Base-by-base conservation (phyloP, 257 asterid species). In the Penstemon eatonii region DNA sequence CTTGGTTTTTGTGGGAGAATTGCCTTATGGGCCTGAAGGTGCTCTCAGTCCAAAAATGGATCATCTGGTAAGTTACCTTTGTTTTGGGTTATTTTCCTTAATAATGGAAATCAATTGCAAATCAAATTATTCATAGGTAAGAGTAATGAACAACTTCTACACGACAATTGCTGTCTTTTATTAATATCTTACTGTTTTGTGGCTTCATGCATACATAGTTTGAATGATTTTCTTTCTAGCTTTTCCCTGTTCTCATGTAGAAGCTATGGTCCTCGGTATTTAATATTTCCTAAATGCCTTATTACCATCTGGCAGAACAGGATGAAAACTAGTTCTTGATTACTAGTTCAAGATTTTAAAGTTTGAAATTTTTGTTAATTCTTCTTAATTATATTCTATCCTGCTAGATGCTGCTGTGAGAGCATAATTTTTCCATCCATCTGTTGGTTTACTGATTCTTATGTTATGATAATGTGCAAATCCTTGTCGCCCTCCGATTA, bases 11-110 rank as follows among this genome's bases (percentile, higher is more conserved):
- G 89, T 91, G 4, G 97, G 97, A 73, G 99, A 94, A 80, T 73
- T 94, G 79, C 99, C 99, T 39, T 67, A 78, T 79, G 99, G 97
- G 62, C 73, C 78, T 70, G 60, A 81, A 54, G 91, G 95, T 42
- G 78, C 72, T 59, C 85, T 91, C 81, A 89, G 96, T 76, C 97
- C 99, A 8, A 91, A 94, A 81, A 94, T 94, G 99, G 99, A 94
- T 84, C 99, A 94, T 84, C 85, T 91, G 84, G 99, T 94, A 84
- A 74, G 87, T 69, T 67, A 7, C 36, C 50, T 41, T 61, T 73
- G 39, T 44, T 76, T 77, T 42, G 58, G 44, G 67, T 55, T 50
- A 18, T 55, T 41, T 77, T 68, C 36, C 58, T 56, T 63, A 12
- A 44, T 73, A 42, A 25, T 66, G 19, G 10, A 56, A 66, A 43